These are phyloP conservation scores for Allium sativum DNA, from an alignment of 106 monocot species.

Conservation along the genomic window DNA sequence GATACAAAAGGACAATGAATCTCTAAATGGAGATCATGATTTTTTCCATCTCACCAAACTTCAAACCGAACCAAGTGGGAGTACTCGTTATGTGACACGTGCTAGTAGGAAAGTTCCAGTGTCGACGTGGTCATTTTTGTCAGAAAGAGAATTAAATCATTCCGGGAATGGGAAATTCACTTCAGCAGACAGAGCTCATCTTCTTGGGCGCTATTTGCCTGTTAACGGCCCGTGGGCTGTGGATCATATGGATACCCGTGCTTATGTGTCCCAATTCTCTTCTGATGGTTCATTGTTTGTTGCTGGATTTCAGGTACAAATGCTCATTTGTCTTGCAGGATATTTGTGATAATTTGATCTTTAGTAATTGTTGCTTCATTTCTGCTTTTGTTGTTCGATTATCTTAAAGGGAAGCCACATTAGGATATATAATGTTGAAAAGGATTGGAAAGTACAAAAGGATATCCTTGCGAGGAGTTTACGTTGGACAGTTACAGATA, in stretches of 20 bases:
- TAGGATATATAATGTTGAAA: slow-evolving; percentile 69
- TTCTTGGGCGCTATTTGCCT: slow-evolving; percentile 68
- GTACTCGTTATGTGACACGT: slow-evolving; percentile 17
- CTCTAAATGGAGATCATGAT: slow-evolving; percentile 30
- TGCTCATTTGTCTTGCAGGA: no score
- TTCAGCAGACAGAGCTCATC: slow-evolving; percentile 47
- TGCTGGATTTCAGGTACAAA: slow-evolving; percentile 74
- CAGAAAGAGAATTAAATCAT: slow-evolving; percentile 54
- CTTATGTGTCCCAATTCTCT: slow-evolving; percentile 91
- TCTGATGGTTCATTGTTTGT: slow-evolving; percentile 77
- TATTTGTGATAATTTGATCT: no score
- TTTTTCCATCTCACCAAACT: slow-evolving; percentile 59
- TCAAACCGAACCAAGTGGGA: slow-evolving; percentile 42
- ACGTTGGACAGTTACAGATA: slow-evolving; percentile 87
- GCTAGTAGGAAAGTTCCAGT: slow-evolving; percentile 13
- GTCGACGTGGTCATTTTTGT: slow-evolving; percentile 58
- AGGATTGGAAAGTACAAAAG: slow-evolving; percentile 70
- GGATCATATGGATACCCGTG: slow-evolving; percentile 64
- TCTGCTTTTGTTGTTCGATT: not conserved
- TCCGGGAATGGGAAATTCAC: slow-evolving; percentile 63
- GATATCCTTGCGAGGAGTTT: slow-evolving; percentile 68
- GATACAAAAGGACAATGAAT: slow-evolving; percentile 3
- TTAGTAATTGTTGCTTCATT: not conserved
- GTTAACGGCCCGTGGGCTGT: slow-evolving; percentile 59
- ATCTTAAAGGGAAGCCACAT: slow-evolving; percentile 43